Evolutionary conservation across 2,329 filamentous ascomycete species (phyloP), one percentile per base, ranked within the genome.

Genomic region (Arthrobotrys conoides): DNA sequence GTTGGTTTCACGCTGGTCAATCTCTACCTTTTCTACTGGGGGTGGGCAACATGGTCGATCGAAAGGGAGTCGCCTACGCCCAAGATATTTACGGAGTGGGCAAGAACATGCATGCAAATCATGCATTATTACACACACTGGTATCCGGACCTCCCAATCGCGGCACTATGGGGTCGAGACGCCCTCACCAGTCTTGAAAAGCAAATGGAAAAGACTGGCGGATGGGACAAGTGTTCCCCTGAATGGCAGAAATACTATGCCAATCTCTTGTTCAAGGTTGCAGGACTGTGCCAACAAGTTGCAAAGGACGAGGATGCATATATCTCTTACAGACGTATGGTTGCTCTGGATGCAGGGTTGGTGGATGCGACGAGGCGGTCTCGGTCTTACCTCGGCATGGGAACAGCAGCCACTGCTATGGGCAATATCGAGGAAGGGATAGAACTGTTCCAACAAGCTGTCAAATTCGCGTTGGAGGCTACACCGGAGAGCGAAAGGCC

Each of bases 291-390:
- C 30, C 18, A 46, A 14, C 27, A 57, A 22, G 24, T 77, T 12
- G 67, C 59, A 38, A 77, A 77, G 33, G 66, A 71, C 12, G 73
- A 77, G 3, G 73, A 77, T 30, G 73, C 73, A 24, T 77, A 77
- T 44, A 64, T 67, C 20, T 24, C 70, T 18, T 77, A 77, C 67
- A 67, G 67, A 44, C 73, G 73, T 22, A 71, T 77, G 20, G 48
- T 77, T 5, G 66, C 73, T 10, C 55, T 77, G 36, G 73, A 67
- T 16, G 49, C 73, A 22, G 61, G 66, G 10, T 44, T 69, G 10
- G 73, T 77, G 6, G 73, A 71, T 55, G 61, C 51, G 22, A 77
- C 51, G 27, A 53, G 67, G 20, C 67, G 66, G 24, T 77, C 73
- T n/a, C 49, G 49, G 33, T 68, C 73, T 18, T 71, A 63, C 14